Evolutionary conservation across 1,284 basidiomycete genomes (phyloP), one percentile per base, ranked within the genome.

Genomic region (Sporisorium graminicola): DNA sequence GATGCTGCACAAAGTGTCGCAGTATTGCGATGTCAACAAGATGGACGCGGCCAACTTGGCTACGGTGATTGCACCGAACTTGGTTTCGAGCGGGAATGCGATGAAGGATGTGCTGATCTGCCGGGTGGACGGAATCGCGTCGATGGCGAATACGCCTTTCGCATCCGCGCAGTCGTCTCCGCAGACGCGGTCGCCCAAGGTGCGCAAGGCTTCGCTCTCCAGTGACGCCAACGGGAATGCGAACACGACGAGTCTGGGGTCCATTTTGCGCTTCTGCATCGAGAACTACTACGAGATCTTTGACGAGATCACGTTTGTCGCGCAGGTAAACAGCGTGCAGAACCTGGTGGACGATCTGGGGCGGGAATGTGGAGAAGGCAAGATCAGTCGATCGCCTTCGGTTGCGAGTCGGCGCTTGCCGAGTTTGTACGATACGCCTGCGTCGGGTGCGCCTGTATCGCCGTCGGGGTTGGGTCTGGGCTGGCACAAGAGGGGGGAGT

Each of bases 11-110:
- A 91, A 93, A 65, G 90, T 93, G 7, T 91, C 92, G 0, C 86
- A 91, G 14, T 90, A 90, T 16, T 88, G 90, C 0, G 86, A 88
- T 1, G 86, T 86, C 4, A 94, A 94, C 82, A 88, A 89, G 55
- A 94, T 94, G 93, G 91, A 93, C 80, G 91, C 92, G 24, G 89
- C 91, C 76, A 94, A 94, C 80, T 90, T 94, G 44, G 88, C 93
- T 12, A 88, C 94, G 46, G 92, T 94, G 7, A 87, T 94, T 27
- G 89, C 88, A 63, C 93, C 93, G 14, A 94, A 94, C 77, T 89
- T 94, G 57, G 78, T 82, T 0, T 61, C 59, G 16, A 74, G 79
- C 27, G 66, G 70, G 0, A 80, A 81, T 20, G 65, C 76, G 16
- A 58, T 78, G 14, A 68, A 71, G 57, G 81, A 83, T 29, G 63